Percentiles rank a stretch among this genome's conserved stretches.
These are phyloP conservation scores for Acidomyces sp. DNA, from an alignment of 495 filamentous ascomycete genomes.

Conservation along the genomic window DNA sequence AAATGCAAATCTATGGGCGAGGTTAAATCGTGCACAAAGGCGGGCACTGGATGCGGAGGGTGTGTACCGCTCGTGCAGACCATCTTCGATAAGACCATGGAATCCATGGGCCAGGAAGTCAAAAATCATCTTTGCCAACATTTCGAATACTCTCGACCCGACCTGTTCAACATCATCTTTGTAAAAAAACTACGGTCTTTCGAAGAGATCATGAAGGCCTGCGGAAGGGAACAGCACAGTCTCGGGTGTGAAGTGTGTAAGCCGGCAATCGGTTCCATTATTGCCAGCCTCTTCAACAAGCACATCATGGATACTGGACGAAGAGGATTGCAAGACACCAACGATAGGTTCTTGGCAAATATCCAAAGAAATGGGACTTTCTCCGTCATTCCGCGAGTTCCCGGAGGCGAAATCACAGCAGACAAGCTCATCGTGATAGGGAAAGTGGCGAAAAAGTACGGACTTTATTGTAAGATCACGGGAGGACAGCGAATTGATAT, in stretches of 20 bases:
- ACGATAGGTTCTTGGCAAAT: conserved; percentile 86
- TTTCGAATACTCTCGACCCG: conserved; percentile 74
- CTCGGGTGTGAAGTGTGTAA: conserved; percentile 91
- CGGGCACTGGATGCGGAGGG: conserved; percentile 86
- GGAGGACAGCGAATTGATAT: conserved; percentile 92
- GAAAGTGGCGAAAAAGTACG: conserved; percentile 76
- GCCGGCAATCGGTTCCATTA: conserved; percentile 72
- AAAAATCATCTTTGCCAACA: conserved; percentile 77
- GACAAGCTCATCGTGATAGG: conserved; percentile 84
- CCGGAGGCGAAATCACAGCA: conserved; percentile 82
- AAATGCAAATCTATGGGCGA: conserved; percentile 76
- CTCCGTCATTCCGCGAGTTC: conserved; percentile 73
- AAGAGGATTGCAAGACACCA: conserved; percentile 84
- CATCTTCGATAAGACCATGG: conserved; percentile 90
- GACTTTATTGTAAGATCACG: conserved; percentile 89
- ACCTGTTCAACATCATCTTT: conserved; percentile 81
- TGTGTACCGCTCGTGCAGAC: conserved; percentile 86
- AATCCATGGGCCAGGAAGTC: conserved; percentile 78
- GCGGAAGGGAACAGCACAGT: conserved; percentile 58
- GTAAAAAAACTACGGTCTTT: conserved; percentile 70
- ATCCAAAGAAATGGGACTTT: conserved; percentile 93
- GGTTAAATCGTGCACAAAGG: conserved; percentile 88
- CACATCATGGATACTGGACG: conserved; percentile 65
- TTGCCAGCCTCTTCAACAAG: conserved; percentile 72
- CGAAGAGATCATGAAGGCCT: conserved; percentile 66